Conservation (phyloP, 2,329 filamentous ascomycete species). For the Xylaria sp. region DNA sequence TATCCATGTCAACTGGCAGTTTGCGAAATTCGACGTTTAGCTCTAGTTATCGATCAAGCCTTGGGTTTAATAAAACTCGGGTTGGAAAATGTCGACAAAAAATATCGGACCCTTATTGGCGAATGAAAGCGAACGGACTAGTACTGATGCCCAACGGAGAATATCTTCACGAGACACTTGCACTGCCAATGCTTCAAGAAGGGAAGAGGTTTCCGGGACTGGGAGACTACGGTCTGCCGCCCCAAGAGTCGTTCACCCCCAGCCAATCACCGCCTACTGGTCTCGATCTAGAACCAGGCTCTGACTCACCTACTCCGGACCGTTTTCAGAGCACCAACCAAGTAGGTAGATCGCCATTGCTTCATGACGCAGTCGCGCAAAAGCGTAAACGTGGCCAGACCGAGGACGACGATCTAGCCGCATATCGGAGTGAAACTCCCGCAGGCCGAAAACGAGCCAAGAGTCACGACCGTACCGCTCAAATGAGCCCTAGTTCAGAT, state of each 20-base stretch:
- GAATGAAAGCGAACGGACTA: constrained; percentile 53
- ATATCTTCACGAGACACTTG: constrained; percentile 64
- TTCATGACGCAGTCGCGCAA: constrained; percentile 33
- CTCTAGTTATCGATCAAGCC: constrained; percentile 51
- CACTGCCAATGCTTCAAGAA: constrained; percentile 57
- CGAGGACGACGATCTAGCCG: constrained; percentile 42
- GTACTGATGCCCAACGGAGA: constrained; percentile 65
- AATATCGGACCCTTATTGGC: constrained; percentile 53
- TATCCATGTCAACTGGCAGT: constrained; percentile 49
- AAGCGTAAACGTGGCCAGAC: constrained; percentile 46
- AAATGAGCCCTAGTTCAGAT: constrained; percentile 35
- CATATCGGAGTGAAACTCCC: constrained; percentile 41
- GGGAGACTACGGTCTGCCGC: constrained; percentile 53
- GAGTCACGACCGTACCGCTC: constrained; percentile 34
- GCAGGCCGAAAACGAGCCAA: constrained; percentile 44
- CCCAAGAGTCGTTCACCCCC: constrained; percentile 38
- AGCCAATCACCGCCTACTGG: constrained; percentile 38
- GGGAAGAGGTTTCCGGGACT: constrained; percentile 55
- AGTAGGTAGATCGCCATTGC: constrained; percentile 42
- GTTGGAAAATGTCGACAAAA: constrained; percentile 48
- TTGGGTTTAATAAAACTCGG: constrained; percentile 50
- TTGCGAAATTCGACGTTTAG: constrained; percentile 50
- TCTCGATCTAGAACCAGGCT: constrained; percentile 11
- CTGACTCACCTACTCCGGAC: constrained; percentile 15
- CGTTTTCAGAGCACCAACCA: constrained; percentile 18